Conservation (phyloP, 31 red algal species). For the Endocladia muricata region DNA sequence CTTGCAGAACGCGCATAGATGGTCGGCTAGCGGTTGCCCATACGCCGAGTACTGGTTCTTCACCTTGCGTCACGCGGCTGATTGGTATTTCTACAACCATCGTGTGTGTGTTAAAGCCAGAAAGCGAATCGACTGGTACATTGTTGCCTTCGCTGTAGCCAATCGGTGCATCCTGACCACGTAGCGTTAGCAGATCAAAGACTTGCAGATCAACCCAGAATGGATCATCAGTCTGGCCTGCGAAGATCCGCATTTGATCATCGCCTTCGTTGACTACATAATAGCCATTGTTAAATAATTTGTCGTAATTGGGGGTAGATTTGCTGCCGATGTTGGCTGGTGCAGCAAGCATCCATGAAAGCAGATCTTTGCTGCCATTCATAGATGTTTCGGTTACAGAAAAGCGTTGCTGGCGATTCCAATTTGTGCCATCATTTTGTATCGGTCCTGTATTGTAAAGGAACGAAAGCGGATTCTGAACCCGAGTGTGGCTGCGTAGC, state of each 20-base stretch:
- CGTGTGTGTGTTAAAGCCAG: neutral
- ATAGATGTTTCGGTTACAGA: neutral
- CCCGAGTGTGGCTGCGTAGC: too few relatives aligned
- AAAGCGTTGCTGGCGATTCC: neutral
- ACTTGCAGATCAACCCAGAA: neutral
- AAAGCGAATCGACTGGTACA: neutral
- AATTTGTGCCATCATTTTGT: too few relatives aligned
- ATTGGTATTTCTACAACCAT: too few relatives aligned
- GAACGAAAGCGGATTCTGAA: too few relatives aligned
- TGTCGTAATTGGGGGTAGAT: neutral
- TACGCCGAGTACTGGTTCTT: too few relatives aligned
- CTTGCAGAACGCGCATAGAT: too few relatives aligned
- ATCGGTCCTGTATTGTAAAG: too few relatives aligned
- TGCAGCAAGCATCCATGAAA: neutral
- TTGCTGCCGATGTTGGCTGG: neutral
- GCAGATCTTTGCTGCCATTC: neutral
- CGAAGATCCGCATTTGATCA: neutral
- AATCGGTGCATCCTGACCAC: slow-evolving; percentile 8
- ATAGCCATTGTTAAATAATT: neutral
- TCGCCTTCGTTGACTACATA: neutral
- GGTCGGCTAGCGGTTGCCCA: too few relatives aligned
- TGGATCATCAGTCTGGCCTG: slow-evolving; percentile 7
- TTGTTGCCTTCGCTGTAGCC: too few relatives aligned
- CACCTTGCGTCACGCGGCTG: too few relatives aligned
- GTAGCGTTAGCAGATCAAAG: slow-evolving; percentile 8